Conservation (phyloP, 805 yeast species). For the Schwanniomyces yamadae region DNA sequence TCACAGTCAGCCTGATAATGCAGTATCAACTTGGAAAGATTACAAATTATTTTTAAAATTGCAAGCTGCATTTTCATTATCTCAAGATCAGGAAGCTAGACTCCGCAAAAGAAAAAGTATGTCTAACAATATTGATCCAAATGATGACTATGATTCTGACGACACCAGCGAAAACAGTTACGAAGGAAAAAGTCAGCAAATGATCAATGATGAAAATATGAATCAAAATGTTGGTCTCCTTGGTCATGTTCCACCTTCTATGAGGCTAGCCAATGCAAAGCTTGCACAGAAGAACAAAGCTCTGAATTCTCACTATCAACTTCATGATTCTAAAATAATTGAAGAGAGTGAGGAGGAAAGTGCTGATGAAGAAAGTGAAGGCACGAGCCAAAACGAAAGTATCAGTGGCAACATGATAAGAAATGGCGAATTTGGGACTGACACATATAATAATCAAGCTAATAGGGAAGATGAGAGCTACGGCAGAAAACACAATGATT, state of each 20-base stretch:
- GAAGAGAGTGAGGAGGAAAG: conserved; percentile 3
- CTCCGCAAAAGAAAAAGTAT: conserved; percentile 18
- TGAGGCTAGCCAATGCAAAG: conserved; percentile 13
- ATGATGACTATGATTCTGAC: conserved; percentile 14
- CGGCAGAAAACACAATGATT: too few species aligned
- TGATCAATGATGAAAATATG: conserved; percentile 26
- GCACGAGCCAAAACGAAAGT: conserved; percentile 2
- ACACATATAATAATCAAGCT: too few species aligned
- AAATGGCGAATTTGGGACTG: too few species aligned
- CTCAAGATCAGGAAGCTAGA: conserved; percentile 38
- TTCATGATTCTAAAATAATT: conserved; percentile 3
- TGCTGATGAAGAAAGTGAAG: conserved; percentile 1
- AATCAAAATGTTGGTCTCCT: conserved; percentile 34
- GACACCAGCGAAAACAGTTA: conserved; percentile 7
- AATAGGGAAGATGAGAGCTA: too few species aligned
- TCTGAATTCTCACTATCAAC: background rate
- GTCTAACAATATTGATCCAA: conserved; percentile 12
- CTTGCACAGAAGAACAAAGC: conserved; percentile 4
- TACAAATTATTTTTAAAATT: conserved; percentile 70
- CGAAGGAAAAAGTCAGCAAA: conserved; percentile 19
- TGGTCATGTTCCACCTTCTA: conserved; percentile 33
- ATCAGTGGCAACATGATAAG: conserved; percentile 1
- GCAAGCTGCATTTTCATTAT: conserved; percentile 52
- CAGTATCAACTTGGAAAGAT: conserved; percentile 86
- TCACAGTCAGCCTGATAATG: conserved; percentile 93